phyloP scores from a whole-genome alignment of 1,139 yeast genomes.

The Pichia terricola region DNA sequence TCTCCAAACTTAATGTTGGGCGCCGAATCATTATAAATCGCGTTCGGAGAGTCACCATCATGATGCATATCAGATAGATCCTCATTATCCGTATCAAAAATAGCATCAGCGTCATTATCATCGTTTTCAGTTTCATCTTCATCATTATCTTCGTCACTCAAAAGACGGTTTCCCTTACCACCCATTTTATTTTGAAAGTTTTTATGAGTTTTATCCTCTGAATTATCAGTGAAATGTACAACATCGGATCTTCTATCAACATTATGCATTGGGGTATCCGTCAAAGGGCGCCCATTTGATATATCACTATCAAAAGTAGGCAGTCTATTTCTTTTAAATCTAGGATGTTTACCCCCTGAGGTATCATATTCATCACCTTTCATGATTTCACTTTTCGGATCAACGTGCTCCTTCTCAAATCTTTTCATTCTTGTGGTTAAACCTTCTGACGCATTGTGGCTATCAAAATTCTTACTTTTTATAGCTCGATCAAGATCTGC shows the following conservation, averaged over 20 bases:
- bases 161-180: background rate
- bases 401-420: conserved; percentile 3
- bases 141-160: background rate
- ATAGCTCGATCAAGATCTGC: background rate
- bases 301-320: too few relatives aligned
- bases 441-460: conserved; percentile 25
- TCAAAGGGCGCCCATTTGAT: too few relatives aligned
- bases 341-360: too few relatives aligned
- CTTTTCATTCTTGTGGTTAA: conserved; percentile 16
- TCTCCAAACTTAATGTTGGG: conserved; percentile 31
- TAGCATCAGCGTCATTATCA: conserved; percentile 16
- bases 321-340: too few relatives aligned
- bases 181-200: background rate
- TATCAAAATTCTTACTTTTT: conserved; percentile 7
- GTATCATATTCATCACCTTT: too few relatives aligned
- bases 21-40: background rate
- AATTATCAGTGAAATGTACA: too few relatives aligned
- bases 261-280: too few relatives aligned
- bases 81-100: conserved; percentile 1
- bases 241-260: too few relatives aligned
- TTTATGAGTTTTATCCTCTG: background rate
- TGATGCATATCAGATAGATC: background rate
- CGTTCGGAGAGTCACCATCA: too few relatives aligned
- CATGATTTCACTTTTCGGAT: too few relatives aligned
- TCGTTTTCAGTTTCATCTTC: background rate